A percentile compares a stretch with the other conserved stretches of the same genome.
Evolutionary conservation across 495 filamentous ascomycete genomes (phyloP).

Genomic region (Xylona heveae): DNA sequence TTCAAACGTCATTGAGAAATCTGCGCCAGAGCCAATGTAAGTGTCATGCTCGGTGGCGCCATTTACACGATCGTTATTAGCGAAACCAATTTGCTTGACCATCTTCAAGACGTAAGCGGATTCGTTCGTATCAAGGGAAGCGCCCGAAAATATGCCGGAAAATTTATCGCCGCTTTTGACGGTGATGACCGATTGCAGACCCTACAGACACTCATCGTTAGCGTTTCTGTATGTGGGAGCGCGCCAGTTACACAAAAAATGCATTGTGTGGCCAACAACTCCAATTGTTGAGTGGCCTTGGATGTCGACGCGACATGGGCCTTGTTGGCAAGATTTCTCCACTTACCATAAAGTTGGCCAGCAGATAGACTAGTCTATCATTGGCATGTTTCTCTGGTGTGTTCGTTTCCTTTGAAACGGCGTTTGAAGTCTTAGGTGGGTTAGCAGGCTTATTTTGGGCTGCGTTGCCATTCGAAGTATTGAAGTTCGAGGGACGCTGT

Average conservation of each 20-base stretch:
- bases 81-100: slow-evolving; percentile 43
- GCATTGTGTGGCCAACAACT: no score
- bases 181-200: slow-evolving; percentile 41
- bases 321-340: no score
- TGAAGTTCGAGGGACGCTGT: slow-evolving; percentile 24
- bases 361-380: slow-evolving; percentile 40
- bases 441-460: slow-evolving; percentile 3
- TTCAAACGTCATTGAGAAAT: slow-evolving; percentile 60
- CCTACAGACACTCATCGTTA: no score
- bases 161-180: slow-evolving; percentile 51
- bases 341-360: slow-evolving; percentile 43
- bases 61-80: slow-evolving; percentile 28
- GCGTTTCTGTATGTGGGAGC: slow-evolving; percentile 1
- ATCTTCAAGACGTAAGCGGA: slow-evolving; percentile 57
- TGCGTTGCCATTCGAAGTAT: slow-evolving; percentile 2
- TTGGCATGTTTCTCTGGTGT: slow-evolving; percentile 40
- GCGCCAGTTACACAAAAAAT: no score
- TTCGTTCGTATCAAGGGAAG: slow-evolving; percentile 32
- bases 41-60: no score
- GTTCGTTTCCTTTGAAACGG: slow-evolving; percentile 26
- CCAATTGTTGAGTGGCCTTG: no score
- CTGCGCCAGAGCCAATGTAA: slow-evolving; percentile 37
- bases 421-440: slow-evolving; percentile 30
- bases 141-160: slow-evolving; percentile 46
- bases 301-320: no score